These are phyloP conservation scores for Yamadazyma insecticola DNA, from an alignment of 805 yeast species.

Conservation along the genomic window DNA sequence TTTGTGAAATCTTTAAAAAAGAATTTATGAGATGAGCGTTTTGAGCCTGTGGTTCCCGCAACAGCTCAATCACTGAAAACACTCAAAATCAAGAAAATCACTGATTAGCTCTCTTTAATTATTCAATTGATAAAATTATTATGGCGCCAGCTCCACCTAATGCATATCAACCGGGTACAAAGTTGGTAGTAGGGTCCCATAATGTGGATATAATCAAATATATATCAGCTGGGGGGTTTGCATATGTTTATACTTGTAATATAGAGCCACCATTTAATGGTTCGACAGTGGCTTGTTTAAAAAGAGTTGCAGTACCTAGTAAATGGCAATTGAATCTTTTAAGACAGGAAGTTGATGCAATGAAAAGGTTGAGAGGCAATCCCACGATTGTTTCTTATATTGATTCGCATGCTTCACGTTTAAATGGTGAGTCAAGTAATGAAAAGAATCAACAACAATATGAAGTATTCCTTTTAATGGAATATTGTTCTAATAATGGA, in stretches of 20 bases:
- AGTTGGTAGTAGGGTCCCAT: constrained; percentile 81
- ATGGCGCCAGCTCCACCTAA: constrained; percentile 40
- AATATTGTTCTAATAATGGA: constrained; percentile 70
- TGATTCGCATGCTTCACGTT: constrained; percentile 89
- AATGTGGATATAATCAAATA: constrained; percentile 62
- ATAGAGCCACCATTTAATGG: constrained; percentile 53
- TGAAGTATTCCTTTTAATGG: constrained; percentile 79
- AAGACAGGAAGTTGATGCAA: constrained; percentile 95
- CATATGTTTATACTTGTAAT: constrained; percentile 83
- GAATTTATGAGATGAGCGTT: too few relatives aligned
- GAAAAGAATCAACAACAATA: constrained; percentile 43
- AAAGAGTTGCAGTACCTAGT: constrained; percentile 93
- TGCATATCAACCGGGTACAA: constrained; percentile 72
- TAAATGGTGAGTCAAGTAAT: constrained; percentile 10
- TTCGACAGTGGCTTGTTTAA: constrained; percentile 67
- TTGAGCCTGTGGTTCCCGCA: too few relatives aligned
- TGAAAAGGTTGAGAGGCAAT: constrained; percentile 81
- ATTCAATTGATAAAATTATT: too few relatives aligned
- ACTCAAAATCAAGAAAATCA: too few relatives aligned
- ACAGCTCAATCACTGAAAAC: too few relatives aligned
- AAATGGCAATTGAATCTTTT: constrained; percentile 76
- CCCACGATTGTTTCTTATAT: constrained; percentile 82
- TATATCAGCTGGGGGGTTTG: constrained; percentile 90
- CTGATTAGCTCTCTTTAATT: too few relatives aligned
- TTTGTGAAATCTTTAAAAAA: too few relatives aligned